phyloP scores from a whole-genome alignment of 2,329 filamentous ascomycete genomes.

The Mariannaea sp. region DNA sequence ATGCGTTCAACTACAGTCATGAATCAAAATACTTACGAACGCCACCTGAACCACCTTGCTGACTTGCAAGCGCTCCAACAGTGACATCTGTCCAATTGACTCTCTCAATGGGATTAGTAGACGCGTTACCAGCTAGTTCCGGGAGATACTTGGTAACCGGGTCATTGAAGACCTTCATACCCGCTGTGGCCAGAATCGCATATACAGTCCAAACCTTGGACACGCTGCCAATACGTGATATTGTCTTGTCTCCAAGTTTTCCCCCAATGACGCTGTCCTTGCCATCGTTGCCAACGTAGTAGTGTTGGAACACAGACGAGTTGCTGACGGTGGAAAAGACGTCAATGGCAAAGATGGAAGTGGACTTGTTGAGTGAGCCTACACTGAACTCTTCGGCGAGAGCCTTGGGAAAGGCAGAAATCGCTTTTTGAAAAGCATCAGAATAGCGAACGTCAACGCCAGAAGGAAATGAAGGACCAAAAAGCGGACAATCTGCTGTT shows the following conservation, averaged over 20 bases:
- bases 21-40: not conserved
- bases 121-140: constrained; percentile 22
- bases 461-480: constrained; percentile 28
- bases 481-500: constrained; percentile 26
- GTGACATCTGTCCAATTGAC: constrained; percentile 29
- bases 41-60: constrained; percentile 29
- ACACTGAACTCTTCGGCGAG: constrained; percentile 20
- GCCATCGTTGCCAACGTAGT: constrained; percentile 23
- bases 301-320: constrained; percentile 31
- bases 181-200: constrained; percentile 23
- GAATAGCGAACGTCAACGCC: constrained; percentile 29
- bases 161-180: constrained; percentile 23
- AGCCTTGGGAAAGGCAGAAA: constrained; percentile 14
- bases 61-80: constrained; percentile 24
- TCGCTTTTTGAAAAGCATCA: constrained; percentile 9
- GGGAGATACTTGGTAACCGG: constrained; percentile 27
- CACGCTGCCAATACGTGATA: constrained; percentile 24
- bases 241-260: constrained; percentile 21
- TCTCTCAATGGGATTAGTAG: not conserved
- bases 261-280: constrained; percentile 24
- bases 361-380: constrained; percentile 19
- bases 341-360: constrained; percentile 30
- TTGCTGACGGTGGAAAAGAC: constrained; percentile 37
- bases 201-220: constrained; percentile 26
- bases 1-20: not conserved